Evolutionary conservation across 2,329 filamentous ascomycete species (phyloP), one percentile per base, ranked within the genome.

Genomic region (Teratosphaeria destructans): DNA sequence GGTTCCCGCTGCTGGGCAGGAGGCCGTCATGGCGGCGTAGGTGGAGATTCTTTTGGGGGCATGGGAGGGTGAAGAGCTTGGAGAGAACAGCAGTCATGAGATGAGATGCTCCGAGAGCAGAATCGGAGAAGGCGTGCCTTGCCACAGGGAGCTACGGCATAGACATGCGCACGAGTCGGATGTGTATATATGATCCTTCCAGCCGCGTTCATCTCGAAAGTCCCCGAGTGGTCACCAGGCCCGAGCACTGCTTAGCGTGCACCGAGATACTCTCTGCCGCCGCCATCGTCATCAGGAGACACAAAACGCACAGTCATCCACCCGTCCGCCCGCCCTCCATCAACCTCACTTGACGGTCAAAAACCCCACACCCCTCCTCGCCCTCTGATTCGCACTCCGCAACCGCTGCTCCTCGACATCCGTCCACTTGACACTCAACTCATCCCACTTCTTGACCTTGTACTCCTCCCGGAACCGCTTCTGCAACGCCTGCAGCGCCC

Each of bases 391-490:
- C 1, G 84, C 84, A 60, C 70, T 74, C 63, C 80, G 79, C 57
- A 87, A 68, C 52, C 78, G 79, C 70, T 85, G 83, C 64, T 85
- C 81, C 67, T 87, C 84, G 2, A 74, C 76, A 72, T 86, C 84
- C 23, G 84, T 85, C 84, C 84, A 87, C 66, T 83, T 79, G 43
- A 86, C 81, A 56, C 74, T 82, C 63, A 86, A 67, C 61, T 85
- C 75, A 68, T 86, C 81, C 84, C 84, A 86, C 27, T 85, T 85
- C 71, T 81, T 82, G 23, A 78, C 77, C 59, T 77, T 74, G 66
- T 80, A 85, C 66, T 86, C 84, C 57, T 79, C 75, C 58, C 79
- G 79, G 68, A 81, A 83, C 59, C 75, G 74, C 64, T 79, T 77
- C 59, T 85, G 81, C 74, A 84, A 75, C 1, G 73, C 74, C 66